Percentiles rank a stretch among this genome's conserved stretches.
phyloP scores from a whole-genome alignment of 805 yeast species.

The Wickerhamiella domercqiae region DNA sequence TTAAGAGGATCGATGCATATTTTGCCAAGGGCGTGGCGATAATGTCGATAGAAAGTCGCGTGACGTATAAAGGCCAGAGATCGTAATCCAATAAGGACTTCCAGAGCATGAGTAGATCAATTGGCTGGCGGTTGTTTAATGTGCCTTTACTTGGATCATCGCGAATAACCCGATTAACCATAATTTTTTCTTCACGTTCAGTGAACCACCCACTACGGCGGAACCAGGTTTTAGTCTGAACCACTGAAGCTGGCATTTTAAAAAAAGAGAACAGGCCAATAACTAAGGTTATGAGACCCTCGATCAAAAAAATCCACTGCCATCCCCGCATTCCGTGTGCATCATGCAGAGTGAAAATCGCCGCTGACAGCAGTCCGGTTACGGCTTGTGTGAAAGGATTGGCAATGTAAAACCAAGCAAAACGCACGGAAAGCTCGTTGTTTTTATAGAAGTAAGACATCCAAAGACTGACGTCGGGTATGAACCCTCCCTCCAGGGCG shows the following conservation, averaged over 20 bases:
- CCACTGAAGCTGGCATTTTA: conserved; percentile 41
- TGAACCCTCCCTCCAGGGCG: conserved; percentile 52
- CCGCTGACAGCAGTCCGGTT: conserved; percentile 38
- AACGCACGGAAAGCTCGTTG: conserved; percentile 40
- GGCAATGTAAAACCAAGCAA: conserved; percentile 47
- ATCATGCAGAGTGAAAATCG: conserved; percentile 37
- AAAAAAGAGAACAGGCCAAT: conserved; percentile 36
- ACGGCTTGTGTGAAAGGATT: conserved; percentile 33
- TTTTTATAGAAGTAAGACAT: conserved; percentile 50
- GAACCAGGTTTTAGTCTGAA: conserved; percentile 36
- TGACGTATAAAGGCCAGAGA: conserved; percentile 40
- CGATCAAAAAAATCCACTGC: conserved; percentile 53
- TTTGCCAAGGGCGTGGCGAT: conserved; percentile 25
- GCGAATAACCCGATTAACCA: conserved; percentile 43
- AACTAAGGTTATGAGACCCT: conserved; percentile 40
- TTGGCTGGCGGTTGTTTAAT: conserved; percentile 45
- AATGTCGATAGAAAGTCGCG: conserved; percentile 32
- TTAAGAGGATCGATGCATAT: conserved; percentile 37
- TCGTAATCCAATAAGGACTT: conserved; percentile 34
- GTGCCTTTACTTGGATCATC: conserved; percentile 54
- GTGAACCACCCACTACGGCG: conserved; percentile 39
- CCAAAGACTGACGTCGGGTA: conserved; percentile 50
- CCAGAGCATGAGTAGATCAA: conserved; percentile 29
- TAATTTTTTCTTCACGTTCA: conserved; percentile 40
- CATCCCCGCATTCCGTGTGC: conserved; percentile 35